Evolutionary conservation across 2,329 filamentous ascomycete species (phyloP).

Genomic region (Monosporascus sp.): DNA sequence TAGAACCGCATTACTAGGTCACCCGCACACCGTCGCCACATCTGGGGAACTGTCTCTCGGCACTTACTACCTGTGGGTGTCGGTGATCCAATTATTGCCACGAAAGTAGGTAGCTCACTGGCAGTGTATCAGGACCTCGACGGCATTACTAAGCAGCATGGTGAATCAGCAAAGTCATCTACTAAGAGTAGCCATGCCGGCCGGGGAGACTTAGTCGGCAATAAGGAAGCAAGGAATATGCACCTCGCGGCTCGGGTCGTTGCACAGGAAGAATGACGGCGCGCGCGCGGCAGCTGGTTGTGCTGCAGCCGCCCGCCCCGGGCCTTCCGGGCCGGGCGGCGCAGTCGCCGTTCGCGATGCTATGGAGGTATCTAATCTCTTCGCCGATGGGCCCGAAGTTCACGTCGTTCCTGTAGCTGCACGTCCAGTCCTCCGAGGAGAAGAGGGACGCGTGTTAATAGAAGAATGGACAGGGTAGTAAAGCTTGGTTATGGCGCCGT

Average conservation of each 20-base stretch:
- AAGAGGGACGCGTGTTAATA: not conserved
- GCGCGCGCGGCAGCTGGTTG: slow-evolving; percentile 5
- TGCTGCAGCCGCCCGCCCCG: not conserved
- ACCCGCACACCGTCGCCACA: not conserved
- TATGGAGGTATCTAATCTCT: slow-evolving; percentile 8
- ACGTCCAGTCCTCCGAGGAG: slow-evolving; percentile 6
- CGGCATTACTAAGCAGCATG: slow-evolving; percentile 5
- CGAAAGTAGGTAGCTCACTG: slow-evolving; percentile 8
- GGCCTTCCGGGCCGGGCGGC: slow-evolving; percentile 6
- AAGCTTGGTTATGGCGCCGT: not conserved
- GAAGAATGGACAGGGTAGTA: not conserved
- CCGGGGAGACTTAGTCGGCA: slow-evolving; percentile 4
- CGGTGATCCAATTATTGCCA: slow-evolving; percentile 5
- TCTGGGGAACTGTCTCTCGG: not conserved
- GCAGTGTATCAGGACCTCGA: slow-evolving; percentile 12
- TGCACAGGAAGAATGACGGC: slow-evolving; percentile 9
- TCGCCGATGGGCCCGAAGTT: slow-evolving; percentile 7
- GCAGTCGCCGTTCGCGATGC: slow-evolving; percentile 10
- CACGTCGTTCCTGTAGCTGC: slow-evolving; percentile 9
- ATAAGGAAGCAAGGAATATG: slow-evolving; percentile 4
- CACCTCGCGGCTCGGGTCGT: slow-evolving; percentile 3
- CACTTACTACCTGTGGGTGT: slow-evolving; percentile 10
- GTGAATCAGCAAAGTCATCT: not conserved
- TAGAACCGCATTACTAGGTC: slow-evolving; percentile 1
- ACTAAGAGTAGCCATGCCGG: not conserved